These are phyloP conservation scores for Fusarium transvaalense DNA, from an alignment of 2,329 filamentous ascomycete species.

Conservation along the genomic window DNA sequence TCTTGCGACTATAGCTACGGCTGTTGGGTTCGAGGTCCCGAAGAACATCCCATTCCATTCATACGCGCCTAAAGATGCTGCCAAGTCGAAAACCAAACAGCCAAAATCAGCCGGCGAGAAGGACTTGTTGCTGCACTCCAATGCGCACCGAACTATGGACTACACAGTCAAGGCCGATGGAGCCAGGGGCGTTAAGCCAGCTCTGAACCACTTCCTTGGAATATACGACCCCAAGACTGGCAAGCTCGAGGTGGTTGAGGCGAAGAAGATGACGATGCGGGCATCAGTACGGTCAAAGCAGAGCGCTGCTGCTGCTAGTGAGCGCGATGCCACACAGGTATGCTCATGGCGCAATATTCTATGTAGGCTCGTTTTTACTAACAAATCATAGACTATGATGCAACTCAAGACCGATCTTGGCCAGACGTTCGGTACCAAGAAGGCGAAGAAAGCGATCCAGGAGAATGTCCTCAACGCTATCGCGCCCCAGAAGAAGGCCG, in stretches of 20 bases:
- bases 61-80: constrained; percentile 58
- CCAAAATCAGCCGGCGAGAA: constrained; percentile 57
- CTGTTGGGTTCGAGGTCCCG: constrained; percentile 55
- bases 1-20: constrained; percentile 49
- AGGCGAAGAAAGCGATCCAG: constrained; percentile 82
- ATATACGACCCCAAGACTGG: constrained; percentile 72
- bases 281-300: constrained; percentile 69
- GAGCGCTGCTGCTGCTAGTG: constrained; percentile 60
- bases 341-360: not conserved
- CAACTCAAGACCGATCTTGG: constrained; percentile 77
- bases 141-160: constrained; percentile 67
- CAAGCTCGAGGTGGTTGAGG: constrained; percentile 70
- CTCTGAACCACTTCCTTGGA: constrained; percentile 74
- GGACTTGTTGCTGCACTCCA: constrained; percentile 70
- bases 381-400: constrained; percentile 63
- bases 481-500: constrained; percentile 54
- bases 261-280: constrained; percentile 73
- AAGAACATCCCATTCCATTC: constrained; percentile 60
- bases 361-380: constrained; percentile 29
- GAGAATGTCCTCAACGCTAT: constrained; percentile 80
- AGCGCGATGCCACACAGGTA: constrained; percentile 50
- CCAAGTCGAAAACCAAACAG: constrained; percentile 54
- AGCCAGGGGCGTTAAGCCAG: constrained; percentile 47
- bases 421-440: constrained; percentile 86
- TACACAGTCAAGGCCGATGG: constrained; percentile 68